Conservation (phyloP, 2,329 filamentous ascomycete genomes). For the Mycogone perniciosa region DNA sequence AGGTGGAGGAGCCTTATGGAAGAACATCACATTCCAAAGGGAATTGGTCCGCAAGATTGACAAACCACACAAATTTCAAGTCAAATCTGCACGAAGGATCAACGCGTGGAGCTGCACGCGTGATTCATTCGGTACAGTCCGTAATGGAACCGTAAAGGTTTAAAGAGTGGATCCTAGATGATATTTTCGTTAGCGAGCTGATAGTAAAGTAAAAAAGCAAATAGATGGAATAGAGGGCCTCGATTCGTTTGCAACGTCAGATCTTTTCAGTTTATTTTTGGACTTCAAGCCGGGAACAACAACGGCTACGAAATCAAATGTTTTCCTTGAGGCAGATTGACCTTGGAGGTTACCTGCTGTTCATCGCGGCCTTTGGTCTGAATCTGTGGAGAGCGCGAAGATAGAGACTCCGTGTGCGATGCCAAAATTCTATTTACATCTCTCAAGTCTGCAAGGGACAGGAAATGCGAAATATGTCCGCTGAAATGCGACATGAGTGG, state of each 20-base stretch:
- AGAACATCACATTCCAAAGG: not conserved
- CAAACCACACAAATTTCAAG: not conserved
- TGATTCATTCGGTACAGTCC: not conserved
- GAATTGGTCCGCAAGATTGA: not conserved
- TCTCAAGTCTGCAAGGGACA: not conserved
- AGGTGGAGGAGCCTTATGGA: not conserved
- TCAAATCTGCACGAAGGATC: not conserved
- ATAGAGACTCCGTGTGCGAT: slow-evolving; percentile 49
- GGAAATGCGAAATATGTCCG: not conserved
- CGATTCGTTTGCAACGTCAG: slow-evolving; percentile 43
- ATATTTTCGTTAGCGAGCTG: not conserved
- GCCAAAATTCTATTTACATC: slow-evolving; percentile 10
- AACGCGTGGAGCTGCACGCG: not conserved
- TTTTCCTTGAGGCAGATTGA: slow-evolving; percentile 3
- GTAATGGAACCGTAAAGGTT: no score
- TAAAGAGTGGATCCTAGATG: no score
- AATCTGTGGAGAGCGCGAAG: slow-evolving; percentile 38
- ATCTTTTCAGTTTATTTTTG: slow-evolving; percentile 65
- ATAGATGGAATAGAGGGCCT: not conserved
- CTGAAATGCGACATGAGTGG: not conserved
- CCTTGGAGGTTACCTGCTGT: slow-evolving; percentile 30
- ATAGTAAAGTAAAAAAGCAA: not conserved
- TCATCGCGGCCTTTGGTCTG: slow-evolving; percentile 55
- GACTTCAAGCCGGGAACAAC: slow-evolving; percentile 45
- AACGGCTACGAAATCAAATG: slow-evolving; percentile 39